phyloP scores from a whole-genome alignment of 169 alveolate species.

The Ophryocystis elektroscirrha region DNA sequence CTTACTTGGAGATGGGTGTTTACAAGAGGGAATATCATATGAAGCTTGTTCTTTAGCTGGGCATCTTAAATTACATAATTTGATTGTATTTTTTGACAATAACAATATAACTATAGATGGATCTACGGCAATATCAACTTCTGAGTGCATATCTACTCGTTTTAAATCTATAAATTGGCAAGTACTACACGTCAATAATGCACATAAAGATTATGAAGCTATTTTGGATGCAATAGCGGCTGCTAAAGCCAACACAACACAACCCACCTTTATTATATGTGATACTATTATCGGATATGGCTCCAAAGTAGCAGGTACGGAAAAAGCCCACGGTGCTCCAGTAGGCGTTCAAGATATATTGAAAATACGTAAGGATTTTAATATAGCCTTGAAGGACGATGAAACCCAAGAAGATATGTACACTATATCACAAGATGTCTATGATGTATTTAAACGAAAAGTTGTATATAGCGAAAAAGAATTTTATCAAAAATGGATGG shows the following conservation, averaged over 20 bases:
- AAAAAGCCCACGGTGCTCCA: slow-evolving; percentile 49
- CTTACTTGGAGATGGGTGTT: slow-evolving; percentile 48
- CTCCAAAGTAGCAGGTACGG: slow-evolving; percentile 37
- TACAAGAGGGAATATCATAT: slow-evolving; percentile 42
- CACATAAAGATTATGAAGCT: slow-evolving; percentile 12
- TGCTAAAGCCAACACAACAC: slow-evolving; percentile 35
- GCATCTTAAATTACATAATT: slow-evolving; percentile 33
- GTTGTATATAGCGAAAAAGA: slow-evolving; percentile 27
- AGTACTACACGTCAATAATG: slow-evolving; percentile 20
- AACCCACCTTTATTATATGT: slow-evolving; percentile 36
- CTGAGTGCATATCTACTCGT: slow-evolving; percentile 30
- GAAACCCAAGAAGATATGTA: slow-evolving; percentile 40
- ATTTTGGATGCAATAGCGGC: slow-evolving; percentile 21
- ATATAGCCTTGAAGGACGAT: slow-evolving; percentile 34
- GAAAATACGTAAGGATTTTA: slow-evolving; percentile 22
- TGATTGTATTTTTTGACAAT: slow-evolving; percentile 40
- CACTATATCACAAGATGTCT: slow-evolving; percentile 22
- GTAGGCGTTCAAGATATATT: slow-evolving; percentile 38
- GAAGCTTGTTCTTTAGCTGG: slow-evolving; percentile 54
- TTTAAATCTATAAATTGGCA: slow-evolving; percentile 37
- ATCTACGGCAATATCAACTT: slow-evolving; percentile 28
- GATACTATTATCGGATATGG: slow-evolving; percentile 40
- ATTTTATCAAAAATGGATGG: slow-evolving; percentile 6
- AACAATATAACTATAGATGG: slow-evolving; percentile 47
- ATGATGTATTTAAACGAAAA: slow-evolving; percentile 33